Conservation (phyloP, 352 stramenopile genomes). For the Pythium dissimile region DNA sequence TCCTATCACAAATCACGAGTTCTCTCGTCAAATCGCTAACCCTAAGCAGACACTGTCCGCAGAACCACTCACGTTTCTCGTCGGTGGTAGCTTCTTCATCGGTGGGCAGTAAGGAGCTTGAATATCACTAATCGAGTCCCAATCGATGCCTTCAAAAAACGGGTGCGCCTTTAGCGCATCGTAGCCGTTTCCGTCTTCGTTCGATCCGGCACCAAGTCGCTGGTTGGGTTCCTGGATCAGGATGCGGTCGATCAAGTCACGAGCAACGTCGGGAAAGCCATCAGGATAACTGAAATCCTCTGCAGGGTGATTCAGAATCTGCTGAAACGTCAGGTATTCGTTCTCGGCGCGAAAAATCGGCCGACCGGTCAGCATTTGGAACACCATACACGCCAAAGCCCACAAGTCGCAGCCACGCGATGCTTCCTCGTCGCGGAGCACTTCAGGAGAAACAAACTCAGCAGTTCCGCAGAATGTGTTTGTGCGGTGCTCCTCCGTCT, state of each 20-base stretch:
- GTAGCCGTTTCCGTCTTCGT: constrained; percentile 80
- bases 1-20: constrained; percentile 27
- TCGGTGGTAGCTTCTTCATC: constrained; percentile 56
- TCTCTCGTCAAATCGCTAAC: neutral
- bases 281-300: constrained; percentile 49
- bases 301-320: constrained; percentile 83
- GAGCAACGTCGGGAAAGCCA: constrained; percentile 40
- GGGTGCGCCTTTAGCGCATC: constrained; percentile 63
- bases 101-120: constrained; percentile 59
- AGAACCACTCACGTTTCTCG: constrained; percentile 49
- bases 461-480: constrained; percentile 90
- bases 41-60: neutral
- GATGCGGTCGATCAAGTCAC: constrained; percentile 74
- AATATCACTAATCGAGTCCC: constrained; percentile 46
- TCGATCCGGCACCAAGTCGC: constrained; percentile 59
- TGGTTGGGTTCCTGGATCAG: constrained; percentile 72
- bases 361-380: constrained; percentile 82
- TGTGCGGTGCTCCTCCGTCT: constrained; percentile 72
- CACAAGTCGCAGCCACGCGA: constrained; percentile 87
- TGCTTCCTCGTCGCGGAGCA: constrained; percentile 83
- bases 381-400: constrained; percentile 90
- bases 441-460: constrained; percentile 91
- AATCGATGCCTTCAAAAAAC: constrained; percentile 84
- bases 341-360: constrained; percentile 88
- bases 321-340: constrained; percentile 91